Conservation (phyloP, 2,329 filamentous ascomycete genomes). For the Xylogone sp. region DNA sequence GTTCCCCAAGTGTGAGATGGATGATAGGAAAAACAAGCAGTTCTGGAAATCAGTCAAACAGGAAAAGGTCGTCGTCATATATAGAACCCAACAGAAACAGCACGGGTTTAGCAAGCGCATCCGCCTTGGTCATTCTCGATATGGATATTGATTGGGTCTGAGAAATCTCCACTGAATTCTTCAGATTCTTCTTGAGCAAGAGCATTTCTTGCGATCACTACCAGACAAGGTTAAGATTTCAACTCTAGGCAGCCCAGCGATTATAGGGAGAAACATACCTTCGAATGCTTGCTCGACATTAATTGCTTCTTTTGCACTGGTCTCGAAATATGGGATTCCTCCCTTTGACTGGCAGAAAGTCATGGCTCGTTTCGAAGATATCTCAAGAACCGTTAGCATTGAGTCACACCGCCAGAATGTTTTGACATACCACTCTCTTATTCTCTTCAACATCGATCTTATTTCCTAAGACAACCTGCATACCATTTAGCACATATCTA, state of each 20-base stretch:
- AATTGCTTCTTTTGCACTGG: conserved; percentile 96
- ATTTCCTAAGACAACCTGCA: conserved; percentile 88
- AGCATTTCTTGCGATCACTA: conserved; percentile 94
- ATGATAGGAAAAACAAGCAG: neutral
- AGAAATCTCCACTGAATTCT: conserved; percentile 96
- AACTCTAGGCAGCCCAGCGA: too few relatives aligned
- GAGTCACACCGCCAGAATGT: neutral
- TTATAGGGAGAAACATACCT: conserved; percentile 33
- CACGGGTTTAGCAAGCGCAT: conserved; percentile 78
- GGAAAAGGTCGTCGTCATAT: neutral
- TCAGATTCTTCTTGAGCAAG: conserved; percentile 96
- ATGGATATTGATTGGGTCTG: conserved; percentile 97
- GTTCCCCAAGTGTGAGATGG: neutral
- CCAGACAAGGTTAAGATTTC: conserved; percentile 1
- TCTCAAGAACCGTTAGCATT: conserved; percentile 44
- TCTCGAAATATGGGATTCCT: conserved; percentile 98
- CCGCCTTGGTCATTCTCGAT: conserved; percentile 91
- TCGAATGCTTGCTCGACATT: conserved; percentile 90
- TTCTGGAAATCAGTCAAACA: neutral
- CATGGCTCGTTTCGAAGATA: conserved; percentile 93
- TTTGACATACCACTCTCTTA: conserved; percentile 74
- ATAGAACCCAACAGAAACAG: neutral
- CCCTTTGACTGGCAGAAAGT: conserved; percentile 98
- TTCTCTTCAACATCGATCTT: conserved; percentile 99
- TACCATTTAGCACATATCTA: conserved; percentile 1